These are phyloP conservation scores for Aphanomyces invadans DNA, from an alignment of 352 stramenopile species.

Conservation along the genomic window DNA sequence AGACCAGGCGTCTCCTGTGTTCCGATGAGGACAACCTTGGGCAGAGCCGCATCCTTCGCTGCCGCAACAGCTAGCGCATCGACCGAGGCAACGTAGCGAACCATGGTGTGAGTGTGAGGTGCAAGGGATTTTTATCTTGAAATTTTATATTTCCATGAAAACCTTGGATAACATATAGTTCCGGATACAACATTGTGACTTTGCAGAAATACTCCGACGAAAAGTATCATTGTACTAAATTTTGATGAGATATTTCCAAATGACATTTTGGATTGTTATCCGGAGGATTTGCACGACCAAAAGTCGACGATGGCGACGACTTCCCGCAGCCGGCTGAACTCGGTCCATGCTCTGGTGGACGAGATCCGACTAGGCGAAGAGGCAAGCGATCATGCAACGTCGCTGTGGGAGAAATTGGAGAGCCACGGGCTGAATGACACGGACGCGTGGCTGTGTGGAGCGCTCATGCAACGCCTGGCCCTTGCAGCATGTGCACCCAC, in stretches of 20 bases:
- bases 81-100: constrained; percentile 8
- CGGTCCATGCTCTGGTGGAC: constrained; percentile 16
- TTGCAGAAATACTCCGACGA: too few relatives aligned
- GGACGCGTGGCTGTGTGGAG: constrained; percentile 7
- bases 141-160: background rate
- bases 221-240: too few relatives aligned
- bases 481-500: constrained; percentile 5
- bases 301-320: constrained; percentile 4
- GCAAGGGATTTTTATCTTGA: background rate
- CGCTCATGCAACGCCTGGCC: constrained; percentile 1
- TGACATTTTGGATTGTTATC: constrained; percentile 6
- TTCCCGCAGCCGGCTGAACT: constrained; percentile 8
- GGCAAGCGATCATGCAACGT: background rate
- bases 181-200: too few relatives aligned
- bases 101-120: constrained; percentile 16
- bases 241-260: constrained; percentile 4
- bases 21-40: constrained; percentile 22
- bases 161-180: background rate
- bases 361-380: constrained; percentile 9
- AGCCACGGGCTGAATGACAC: background rate
- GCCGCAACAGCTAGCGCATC: background rate
- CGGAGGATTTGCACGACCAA: background rate
- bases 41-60: background rate
- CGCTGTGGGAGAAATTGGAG: constrained; percentile 10
- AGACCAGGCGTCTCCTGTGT: constrained; percentile 7